Evolutionary conservation across 192 early-diverging fungal species (phyloP), one percentile per base, ranked within the genome.

Genomic region (Coemansia aciculifera): DNA sequence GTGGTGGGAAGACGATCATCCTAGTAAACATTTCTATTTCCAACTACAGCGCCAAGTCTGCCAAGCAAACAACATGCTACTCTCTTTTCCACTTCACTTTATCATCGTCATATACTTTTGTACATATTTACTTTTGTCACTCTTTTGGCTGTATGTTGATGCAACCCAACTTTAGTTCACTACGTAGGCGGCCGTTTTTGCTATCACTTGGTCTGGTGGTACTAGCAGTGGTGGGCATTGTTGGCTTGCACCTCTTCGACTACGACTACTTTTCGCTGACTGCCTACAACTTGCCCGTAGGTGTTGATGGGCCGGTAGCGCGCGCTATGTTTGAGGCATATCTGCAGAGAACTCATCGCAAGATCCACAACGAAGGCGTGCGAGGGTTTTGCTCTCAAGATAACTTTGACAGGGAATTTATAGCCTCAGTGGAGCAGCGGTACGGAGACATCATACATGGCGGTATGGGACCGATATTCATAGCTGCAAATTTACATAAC

Each of bases 401-500:
- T 2, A 75, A 38, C 46, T 75, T 75, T 63, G 61, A 52, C 37
- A 27, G 34, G 8, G 46, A 63, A 7, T 68, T 72, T 24, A 27
- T 66, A 24, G n/a, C 24, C 0, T 19, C 64, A 2, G 67, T 63
- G 3, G 60, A 62, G 23, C 38, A 65, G 19, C 59, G 73, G n/a
- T 80, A 80, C 42, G 3, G 10, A 11, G 42, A 65, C 19, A 31
- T 73, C 2, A 52, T 32, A 5, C 5, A 21, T 13, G 62, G 37
- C 12, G 34, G 9, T 7, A 12, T n/a, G 0, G 48, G 24, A 7
- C 68, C 29, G 5, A 32, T 74, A 48, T 74, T 71, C 59, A 23
- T 84, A 17, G 82, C 82, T 0, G 68, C 63, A 5, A 84, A 84
- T 29, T 71, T 84, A 24, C 63, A 69, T 68, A 79, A 84, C 63